Percentiles rank a stretch among this genome's conserved stretches.
phyloP scores from a whole-genome alignment of 768 basidiomycete species.

The Rossbeevera mucosa region DNA sequence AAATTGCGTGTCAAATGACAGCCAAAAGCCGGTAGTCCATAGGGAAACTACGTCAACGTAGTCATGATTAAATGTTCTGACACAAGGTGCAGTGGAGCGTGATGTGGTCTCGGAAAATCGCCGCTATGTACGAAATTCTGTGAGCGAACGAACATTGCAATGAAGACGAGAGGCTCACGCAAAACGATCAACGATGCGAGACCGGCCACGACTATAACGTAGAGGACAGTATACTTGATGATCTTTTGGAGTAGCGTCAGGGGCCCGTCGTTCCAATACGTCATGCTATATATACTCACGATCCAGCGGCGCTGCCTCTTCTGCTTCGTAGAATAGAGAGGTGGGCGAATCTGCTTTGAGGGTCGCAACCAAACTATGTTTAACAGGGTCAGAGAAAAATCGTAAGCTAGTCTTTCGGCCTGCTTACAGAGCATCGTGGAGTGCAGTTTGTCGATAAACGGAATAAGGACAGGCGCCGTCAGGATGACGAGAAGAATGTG shows the following conservation, averaged over 20 bases:
- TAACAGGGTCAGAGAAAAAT: constrained; percentile 8
- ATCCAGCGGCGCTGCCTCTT: constrained; percentile 91
- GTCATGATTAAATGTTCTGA: constrained; percentile 67
- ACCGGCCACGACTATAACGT: constrained; percentile 67
- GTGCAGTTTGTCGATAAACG: constrained; percentile 84
- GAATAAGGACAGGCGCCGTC: constrained; percentile 79
- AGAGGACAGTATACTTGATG: constrained; percentile 82
- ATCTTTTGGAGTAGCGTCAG: constrained; percentile 46
- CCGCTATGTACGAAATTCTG: constrained; percentile 44
- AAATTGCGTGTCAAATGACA: constrained; percentile 1
- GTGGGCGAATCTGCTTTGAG: constrained; percentile 89
- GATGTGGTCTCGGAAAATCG: constrained; percentile 77
- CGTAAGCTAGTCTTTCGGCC: not conserved
- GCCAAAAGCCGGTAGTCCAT: constrained; percentile 9
- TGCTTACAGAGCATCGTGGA: constrained; percentile 88
- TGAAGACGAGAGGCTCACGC: constrained; percentile 49
- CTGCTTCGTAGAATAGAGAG: constrained; percentile 92
- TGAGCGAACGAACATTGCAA: not conserved
- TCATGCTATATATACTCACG: constrained; percentile 37
- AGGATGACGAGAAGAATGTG: constrained; percentile 85
- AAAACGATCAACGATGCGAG: constrained; percentile 79
- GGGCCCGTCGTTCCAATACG: not conserved
- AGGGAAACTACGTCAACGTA: constrained; percentile 7
- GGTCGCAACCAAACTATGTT: constrained; percentile 92
- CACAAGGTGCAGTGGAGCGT: constrained; percentile 78